Conservation (phyloP, 805 yeast species). For the Tetrapisispora arboricola region DNA sequence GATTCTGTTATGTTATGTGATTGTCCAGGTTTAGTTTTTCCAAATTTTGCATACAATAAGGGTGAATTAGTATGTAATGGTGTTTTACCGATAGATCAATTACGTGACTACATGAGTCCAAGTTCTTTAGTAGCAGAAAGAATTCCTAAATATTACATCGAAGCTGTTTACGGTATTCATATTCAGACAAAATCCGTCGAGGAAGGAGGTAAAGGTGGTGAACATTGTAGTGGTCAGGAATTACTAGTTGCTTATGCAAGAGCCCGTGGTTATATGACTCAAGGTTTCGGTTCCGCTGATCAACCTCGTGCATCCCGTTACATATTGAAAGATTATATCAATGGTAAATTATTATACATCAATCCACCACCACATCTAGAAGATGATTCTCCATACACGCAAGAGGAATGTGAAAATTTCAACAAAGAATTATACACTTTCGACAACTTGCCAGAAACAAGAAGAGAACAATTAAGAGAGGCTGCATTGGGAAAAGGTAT, state of each 20-base stretch:
- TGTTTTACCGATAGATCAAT: conserved; percentile 95
- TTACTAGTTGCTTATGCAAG: conserved; percentile 84
- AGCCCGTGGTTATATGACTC: conserved; percentile 96
- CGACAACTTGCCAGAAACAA: conserved; percentile 54
- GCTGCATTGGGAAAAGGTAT: conserved; percentile 54
- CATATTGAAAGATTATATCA: conserved; percentile 87
- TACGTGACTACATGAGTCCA: conserved; percentile 88
- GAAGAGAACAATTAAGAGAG: conserved; percentile 57
- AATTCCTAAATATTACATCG: conserved; percentile 79
- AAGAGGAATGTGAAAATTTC: conserved; percentile 51
- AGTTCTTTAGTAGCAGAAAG: conserved; percentile 74
- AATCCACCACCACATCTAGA: conserved; percentile 77
- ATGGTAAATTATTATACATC: conserved; percentile 75
- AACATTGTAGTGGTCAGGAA: conserved; percentile 77
- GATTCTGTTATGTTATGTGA: conserved; percentile 83
- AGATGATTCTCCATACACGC: conserved; percentile 42
- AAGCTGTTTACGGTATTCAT: conserved; percentile 88
- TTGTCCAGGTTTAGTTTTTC: conserved; percentile 98
- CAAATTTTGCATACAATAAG: conserved; percentile 91
- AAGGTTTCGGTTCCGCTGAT: conserved; percentile 95
- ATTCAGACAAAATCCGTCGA: conserved; percentile 63
- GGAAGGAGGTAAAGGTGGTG: conserved; percentile 76
- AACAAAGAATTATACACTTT: conserved; percentile 67
- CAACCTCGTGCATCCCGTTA: conserved; percentile 90
- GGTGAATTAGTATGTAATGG: conserved; percentile 97